Percentiles rank a stretch among this genome's conserved stretches.
Evolutionary conservation across 768 basidiomycete species (phyloP).

Genomic region (Pleurotus platypus): DNA sequence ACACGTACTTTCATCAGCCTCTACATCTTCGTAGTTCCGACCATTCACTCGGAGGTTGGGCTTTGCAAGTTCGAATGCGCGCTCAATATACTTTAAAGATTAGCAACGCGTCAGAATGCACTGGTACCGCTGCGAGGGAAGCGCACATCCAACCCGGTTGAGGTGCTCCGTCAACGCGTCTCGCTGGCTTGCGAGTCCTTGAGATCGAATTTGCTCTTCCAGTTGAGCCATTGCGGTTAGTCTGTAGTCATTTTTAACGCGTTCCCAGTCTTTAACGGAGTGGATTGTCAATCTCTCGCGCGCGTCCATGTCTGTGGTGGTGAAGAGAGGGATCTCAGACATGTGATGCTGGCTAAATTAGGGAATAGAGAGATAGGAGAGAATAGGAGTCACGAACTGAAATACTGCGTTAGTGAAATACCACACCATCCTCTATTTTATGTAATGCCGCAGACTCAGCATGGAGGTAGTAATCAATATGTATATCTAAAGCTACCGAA

Average conservation of each 20-base stretch:
- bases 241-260: conserved; percentile 52
- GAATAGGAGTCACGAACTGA: no score
- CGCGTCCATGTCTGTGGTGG: conserved; percentile 26
- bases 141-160: conserved; percentile 36
- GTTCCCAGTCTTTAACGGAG: conserved; percentile 62
- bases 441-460: no score
- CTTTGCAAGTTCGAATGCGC: conserved; percentile 56
- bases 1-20: conserved; percentile 47
- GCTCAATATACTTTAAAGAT: conserved; percentile 51
- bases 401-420: no score
- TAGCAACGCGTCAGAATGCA: conserved; percentile 7
- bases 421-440: no score
- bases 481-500: no score
- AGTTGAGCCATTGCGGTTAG: conserved; percentile 41
- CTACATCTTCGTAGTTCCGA: conserved; percentile 65
- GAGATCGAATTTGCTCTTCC: conserved; percentile 40
- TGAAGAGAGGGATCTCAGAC: no score
- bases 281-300: conserved; percentile 53
- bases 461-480: no score
- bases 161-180: conserved; percentile 47
- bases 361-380: no score
- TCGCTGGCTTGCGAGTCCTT: conserved; percentile 36
- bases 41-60: conserved; percentile 81
- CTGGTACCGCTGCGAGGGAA: background rate
- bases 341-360: no score